Conservation (phyloP, 1,284 basidiomycete species). For the Ustilago loliicola region DNA sequence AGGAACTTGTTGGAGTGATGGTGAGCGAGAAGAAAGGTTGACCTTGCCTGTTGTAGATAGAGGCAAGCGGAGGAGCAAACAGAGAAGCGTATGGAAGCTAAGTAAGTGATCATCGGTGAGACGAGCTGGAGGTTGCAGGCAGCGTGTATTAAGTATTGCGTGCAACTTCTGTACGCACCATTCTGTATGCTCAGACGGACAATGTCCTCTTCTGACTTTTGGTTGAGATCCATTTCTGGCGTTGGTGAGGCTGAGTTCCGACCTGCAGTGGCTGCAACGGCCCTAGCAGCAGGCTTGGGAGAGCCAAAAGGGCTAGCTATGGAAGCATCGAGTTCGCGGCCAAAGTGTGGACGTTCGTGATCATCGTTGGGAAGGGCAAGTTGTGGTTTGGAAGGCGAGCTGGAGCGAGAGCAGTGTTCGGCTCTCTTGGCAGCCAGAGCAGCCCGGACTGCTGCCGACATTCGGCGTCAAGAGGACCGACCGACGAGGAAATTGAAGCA, state of each 20-base stretch:
- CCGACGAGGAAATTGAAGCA: not conserved
- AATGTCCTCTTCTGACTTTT: slow-evolving; percentile 46
- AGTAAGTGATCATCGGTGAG: not conserved
- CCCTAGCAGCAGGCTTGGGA: slow-evolving; percentile 37
- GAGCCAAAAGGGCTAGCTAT: slow-evolving; percentile 55
- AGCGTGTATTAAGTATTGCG: not conserved
- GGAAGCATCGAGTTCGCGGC: slow-evolving; percentile 46
- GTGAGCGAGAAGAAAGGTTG: slow-evolving; percentile 54
- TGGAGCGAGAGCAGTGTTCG: slow-evolving; percentile 42
- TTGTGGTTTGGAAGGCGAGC: slow-evolving; percentile 42
- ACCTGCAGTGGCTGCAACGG: slow-evolving; percentile 4
- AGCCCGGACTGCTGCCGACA: slow-evolving; percentile 62
- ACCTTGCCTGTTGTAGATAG: slow-evolving; percentile 30
- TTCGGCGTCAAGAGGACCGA: slow-evolving; percentile 28
- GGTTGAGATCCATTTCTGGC: slow-evolving; percentile 31
- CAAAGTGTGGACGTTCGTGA: slow-evolving; percentile 33
- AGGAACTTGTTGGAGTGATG: slow-evolving; percentile 50
- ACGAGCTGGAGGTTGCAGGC: not conserved
- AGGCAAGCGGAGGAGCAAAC: not conserved
- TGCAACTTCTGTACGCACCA: slow-evolving; percentile 25
- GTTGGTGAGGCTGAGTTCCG: slow-evolving; percentile 8
- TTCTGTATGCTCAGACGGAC: slow-evolving; percentile 43
- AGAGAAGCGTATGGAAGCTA: too few species aligned
- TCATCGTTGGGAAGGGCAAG: slow-evolving; percentile 15
- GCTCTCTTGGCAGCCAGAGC: slow-evolving; percentile 57